These are phyloP conservation scores for Daldinia sp. DNA, from an alignment of 2,329 filamentous ascomycete species.

Conservation along the genomic window DNA sequence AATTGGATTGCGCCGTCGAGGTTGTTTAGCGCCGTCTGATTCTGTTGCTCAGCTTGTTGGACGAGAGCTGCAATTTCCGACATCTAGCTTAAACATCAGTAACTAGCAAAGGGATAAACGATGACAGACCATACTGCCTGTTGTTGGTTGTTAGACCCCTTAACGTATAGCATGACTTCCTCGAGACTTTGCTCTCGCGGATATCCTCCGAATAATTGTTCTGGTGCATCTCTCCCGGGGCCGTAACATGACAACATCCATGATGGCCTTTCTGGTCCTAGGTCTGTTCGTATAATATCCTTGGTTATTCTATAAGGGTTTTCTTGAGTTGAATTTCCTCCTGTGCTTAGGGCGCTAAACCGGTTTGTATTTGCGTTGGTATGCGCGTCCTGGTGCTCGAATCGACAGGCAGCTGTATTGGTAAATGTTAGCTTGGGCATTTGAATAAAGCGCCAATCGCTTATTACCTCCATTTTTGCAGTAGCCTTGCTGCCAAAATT, in stretches of 20 bases:
- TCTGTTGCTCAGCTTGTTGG: constrained; percentile 72
- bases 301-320: constrained; percentile 61
- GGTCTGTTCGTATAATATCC: constrained; percentile 70
- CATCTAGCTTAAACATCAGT: constrained; percentile 54
- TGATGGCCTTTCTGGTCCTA: constrained; percentile 74
- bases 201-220: constrained; percentile 82
- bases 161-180: constrained; percentile 82
- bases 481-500: constrained; percentile 69
- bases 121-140: constrained; percentile 54
- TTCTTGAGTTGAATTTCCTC: constrained; percentile 28
- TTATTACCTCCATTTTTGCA: constrained; percentile 71
- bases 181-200: constrained; percentile 87
- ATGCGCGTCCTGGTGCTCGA: constrained; percentile 59
- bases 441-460: background rate
- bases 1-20: constrained; percentile 76
- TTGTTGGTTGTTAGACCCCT: constrained; percentile 48
- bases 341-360: constrained; percentile 44
- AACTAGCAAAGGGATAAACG: background rate
- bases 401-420: constrained; percentile 59
- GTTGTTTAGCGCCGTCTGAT: constrained; percentile 74
- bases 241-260: constrained; percentile 91
- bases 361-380: constrained; percentile 49
- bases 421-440: background rate
- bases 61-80: constrained; percentile 69
- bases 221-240: constrained; percentile 77